Evolutionary conservation across 148 eudicot genomes (phyloP).

Genomic region (Diospyros kaki): DNA sequence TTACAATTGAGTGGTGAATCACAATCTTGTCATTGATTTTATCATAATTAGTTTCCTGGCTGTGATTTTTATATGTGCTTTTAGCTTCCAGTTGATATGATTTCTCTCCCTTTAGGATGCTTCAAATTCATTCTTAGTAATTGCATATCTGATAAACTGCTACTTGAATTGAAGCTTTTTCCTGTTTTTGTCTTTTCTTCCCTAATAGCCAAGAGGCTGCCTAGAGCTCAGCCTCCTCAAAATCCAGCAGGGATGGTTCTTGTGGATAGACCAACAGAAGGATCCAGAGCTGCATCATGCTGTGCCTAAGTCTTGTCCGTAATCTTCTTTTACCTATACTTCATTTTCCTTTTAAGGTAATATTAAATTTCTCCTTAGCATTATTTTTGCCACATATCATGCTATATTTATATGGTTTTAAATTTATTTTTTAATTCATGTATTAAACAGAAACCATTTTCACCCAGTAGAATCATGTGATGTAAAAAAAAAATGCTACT

Average conservation of each 20-base stretch:
- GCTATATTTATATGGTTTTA: not conserved
- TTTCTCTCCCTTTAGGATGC: not conserved
- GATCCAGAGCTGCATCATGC: conserved; percentile 63
- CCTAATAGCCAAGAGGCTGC: conserved; percentile 65
- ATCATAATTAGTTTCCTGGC: not conserved
- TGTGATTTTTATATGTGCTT: no score
- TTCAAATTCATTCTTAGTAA: not conserved
- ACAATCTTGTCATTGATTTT: not conserved
- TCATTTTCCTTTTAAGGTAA: not conserved
- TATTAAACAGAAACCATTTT: not conserved
- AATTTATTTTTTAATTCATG: not conserved
- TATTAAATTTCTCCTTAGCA: not conserved
- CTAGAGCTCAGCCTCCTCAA: conserved; percentile 84
- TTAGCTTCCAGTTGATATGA: not conserved
- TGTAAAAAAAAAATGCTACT: not conserved
- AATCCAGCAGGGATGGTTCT: conserved; percentile 96
- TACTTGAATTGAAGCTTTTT: not conserved
- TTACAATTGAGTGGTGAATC: no score
- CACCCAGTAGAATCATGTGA: not conserved
- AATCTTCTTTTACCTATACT: not conserved
- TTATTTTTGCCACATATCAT: not conserved
- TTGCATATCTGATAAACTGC: not conserved
- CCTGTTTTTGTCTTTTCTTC: not conserved
- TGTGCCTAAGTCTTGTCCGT: conserved; percentile 46
- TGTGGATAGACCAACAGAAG: conserved; percentile 72